Evolutionary conservation across 1,284 basidiomycete genomes (phyloP).

Genomic region (Ganoderma resinaceum): DNA sequence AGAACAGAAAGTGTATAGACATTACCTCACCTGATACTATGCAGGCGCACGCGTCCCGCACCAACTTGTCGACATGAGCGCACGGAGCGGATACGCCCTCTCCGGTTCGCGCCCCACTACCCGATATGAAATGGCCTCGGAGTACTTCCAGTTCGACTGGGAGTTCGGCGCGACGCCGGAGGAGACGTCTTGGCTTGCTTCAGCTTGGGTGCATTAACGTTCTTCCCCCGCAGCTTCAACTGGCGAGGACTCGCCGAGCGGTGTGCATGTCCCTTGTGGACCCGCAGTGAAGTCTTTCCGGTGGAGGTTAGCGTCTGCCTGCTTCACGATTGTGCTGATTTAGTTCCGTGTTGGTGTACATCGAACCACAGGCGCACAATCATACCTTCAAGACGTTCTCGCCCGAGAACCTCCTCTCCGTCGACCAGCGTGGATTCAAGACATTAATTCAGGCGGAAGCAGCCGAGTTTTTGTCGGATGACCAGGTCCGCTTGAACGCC

Average conservation of each 20-base stretch:
- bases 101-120: slow-evolving; percentile 51
- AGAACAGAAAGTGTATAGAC: neutral
- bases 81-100: slow-evolving; percentile 56
- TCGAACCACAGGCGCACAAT: slow-evolving; percentile 57
- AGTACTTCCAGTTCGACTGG: slow-evolving; percentile 63
- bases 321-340: slow-evolving; percentile 12
- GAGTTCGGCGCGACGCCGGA: slow-evolving; percentile 62
- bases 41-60: slow-evolving; percentile 50
- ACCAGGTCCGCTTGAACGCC: slow-evolving; percentile 57
- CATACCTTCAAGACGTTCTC: slow-evolving; percentile 68
- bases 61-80: slow-evolving; percentile 55
- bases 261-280: slow-evolving; percentile 4
- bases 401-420: slow-evolving; percentile 57
- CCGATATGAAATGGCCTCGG: slow-evolving; percentile 53
- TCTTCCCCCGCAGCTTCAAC: slow-evolving; percentile 24
- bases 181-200: slow-evolving; percentile 62
- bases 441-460: slow-evolving; percentile 63
- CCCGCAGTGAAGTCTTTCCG: slow-evolving; percentile 25
- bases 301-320: slow-evolving; percentile 24
- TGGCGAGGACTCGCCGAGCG: slow-evolving; percentile 26
- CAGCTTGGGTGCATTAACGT: slow-evolving; percentile 53
- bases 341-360: neutral
- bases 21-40: neutral
- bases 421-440: slow-evolving; percentile 71
- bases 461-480: slow-evolving; percentile 52